phyloP scores from a whole-genome alignment of 1,284 basidiomycete species.

The Erythrobasidium hasegawianum region DNA sequence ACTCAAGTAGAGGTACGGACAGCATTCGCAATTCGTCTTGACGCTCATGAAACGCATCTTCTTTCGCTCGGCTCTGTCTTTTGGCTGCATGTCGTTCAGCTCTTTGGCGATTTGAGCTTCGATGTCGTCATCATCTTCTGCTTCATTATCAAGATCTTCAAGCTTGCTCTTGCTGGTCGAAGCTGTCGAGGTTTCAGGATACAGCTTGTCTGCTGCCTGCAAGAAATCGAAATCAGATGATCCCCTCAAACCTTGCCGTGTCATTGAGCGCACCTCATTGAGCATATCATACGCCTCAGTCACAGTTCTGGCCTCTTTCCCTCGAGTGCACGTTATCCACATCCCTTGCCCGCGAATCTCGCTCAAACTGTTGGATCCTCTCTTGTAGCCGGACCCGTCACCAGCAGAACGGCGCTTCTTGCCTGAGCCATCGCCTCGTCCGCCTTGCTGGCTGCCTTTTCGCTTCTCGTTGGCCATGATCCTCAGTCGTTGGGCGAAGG shows the following conservation, averaged over 20 bases:
- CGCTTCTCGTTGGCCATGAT: too few species aligned
- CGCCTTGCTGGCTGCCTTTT: too few species aligned
- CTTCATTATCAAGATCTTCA: conserved; percentile 11
- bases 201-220: conserved; percentile 65
- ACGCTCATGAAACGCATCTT: conserved; percentile 22
- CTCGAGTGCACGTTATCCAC: conserved; percentile 74
- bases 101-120: conserved; percentile 68
- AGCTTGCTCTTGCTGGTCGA: conserved; percentile 46
- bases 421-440: too few species aligned
- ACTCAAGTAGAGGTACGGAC: conserved; percentile 52
- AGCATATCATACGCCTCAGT: conserved; percentile 72
- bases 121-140: conserved; percentile 48
- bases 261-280: conserved; percentile 58
- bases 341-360: conserved; percentile 68
- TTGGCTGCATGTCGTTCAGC: conserved; percentile 62
- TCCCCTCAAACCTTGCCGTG: background rate
- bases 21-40: conserved; percentile 69
- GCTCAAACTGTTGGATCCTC: too few species aligned
- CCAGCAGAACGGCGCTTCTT: too few species aligned
- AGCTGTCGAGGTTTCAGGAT: conserved; percentile 55
- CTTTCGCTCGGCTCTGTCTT: background rate
- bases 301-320: conserved; percentile 69
- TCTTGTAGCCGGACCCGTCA: too few species aligned
- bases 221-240: conserved; percentile 16
- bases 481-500: too few species aligned